Conservation (phyloP, 345 rosid species). For the Kandelia obovata region DNA sequence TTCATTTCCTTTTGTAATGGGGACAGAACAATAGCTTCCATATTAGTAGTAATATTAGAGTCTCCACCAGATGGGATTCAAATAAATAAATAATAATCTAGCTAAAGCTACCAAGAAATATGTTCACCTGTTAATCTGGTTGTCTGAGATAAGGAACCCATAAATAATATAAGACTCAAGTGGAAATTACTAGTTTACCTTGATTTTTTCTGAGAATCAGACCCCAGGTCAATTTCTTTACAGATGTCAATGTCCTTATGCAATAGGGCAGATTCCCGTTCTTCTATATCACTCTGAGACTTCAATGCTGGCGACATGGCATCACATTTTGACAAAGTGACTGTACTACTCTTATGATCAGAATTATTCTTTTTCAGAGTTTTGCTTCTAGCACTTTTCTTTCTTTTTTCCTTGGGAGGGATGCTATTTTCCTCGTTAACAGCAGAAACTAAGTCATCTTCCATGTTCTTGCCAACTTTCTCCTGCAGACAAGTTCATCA, state of each 20-base stretch:
- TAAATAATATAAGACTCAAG: neutral
- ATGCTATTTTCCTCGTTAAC: constrained; percentile 23
- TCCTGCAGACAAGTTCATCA: constrained; percentile 46
- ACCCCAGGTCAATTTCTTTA: constrained; percentile 51
- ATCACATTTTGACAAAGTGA: constrained; percentile 28
- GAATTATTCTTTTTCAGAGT: constrained; percentile 32
- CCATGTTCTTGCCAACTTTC: constrained; percentile 37
- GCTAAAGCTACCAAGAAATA: too few species aligned
- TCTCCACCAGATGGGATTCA: too few species aligned
- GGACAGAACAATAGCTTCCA: too few species aligned
- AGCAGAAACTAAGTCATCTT: constrained; percentile 23
- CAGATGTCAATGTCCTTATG: constrained; percentile 31
- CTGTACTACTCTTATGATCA: constrained; percentile 27
- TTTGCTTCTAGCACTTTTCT: constrained; percentile 27
- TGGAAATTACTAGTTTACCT: constrained; percentile 42
- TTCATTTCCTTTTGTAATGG: too few species aligned
- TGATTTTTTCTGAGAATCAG: constrained; percentile 38
- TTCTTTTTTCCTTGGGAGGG: constrained; percentile 24
- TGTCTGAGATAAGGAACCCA: neutral
- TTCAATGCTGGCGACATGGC: constrained; percentile 20
- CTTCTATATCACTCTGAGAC: constrained; percentile 29
- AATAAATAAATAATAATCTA: too few species aligned
- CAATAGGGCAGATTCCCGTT: constrained; percentile 34
- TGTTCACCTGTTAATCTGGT: too few species aligned
- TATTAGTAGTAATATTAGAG: too few species aligned